phyloP scores from a whole-genome alignment of 176 grass and related monocot species.

The Avena atlantica region DNA sequence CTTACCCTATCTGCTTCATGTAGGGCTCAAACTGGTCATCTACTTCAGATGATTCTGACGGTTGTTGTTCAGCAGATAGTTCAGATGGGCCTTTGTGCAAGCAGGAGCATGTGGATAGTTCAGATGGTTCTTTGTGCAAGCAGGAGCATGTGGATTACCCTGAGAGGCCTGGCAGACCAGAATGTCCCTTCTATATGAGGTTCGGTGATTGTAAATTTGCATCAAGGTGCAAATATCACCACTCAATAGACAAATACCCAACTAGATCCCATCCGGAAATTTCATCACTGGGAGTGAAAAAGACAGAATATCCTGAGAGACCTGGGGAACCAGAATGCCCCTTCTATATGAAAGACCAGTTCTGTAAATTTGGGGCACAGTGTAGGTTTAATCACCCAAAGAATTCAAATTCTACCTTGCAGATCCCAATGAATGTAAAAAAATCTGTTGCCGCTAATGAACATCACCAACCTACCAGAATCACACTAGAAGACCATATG shows the following conservation, averaged over 20 bases:
- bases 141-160: conserved; percentile 20
- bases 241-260: not conserved
- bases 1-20: not conserved
- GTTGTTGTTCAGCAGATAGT: not conserved
- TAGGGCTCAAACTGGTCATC: conserved; percentile 33
- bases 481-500: not conserved
- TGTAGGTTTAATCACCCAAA: not conserved
- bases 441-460: not conserved
- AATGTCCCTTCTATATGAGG: conserved; percentile 46
- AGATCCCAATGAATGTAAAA: not conserved
- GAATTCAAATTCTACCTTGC: not conserved
- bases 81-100: conserved; percentile 45
- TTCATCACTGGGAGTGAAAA: conserved; percentile 12
- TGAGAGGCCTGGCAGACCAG: conserved; percentile 15
- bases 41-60: not conserved
- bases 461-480: not conserved
- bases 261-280: conserved; percentile 4
- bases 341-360: not conserved
- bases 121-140: conserved; percentile 42
- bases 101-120: conserved; percentile 37
- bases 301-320: conserved; percentile 51
- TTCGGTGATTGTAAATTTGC: conserved; percentile 51
- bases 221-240: conserved; percentile 43
- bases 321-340: conserved; percentile 33
- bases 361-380: not conserved